phyloP scores from a whole-genome alignment of 202 grass and related monocot genomes.

The Digitaria exilis region DNA sequence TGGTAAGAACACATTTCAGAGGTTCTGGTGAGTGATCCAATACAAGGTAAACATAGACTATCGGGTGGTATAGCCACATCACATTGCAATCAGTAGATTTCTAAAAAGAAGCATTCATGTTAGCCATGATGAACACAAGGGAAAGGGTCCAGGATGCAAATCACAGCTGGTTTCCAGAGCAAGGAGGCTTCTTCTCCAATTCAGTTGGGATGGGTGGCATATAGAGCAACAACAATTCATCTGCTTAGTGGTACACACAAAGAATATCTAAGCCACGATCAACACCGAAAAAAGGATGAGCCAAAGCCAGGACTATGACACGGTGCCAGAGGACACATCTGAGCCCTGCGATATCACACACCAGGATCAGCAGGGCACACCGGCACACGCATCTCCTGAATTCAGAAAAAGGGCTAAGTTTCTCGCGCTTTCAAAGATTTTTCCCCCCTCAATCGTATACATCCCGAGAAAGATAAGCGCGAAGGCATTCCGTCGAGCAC shows the following conservation, averaged over 20 bases:
- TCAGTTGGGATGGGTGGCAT: background rate
- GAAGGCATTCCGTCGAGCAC: conserved; percentile 36
- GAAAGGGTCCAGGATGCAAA: background rate
- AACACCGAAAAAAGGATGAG: background rate
- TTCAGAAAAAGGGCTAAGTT: too few species aligned
- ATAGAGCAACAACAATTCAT: background rate
- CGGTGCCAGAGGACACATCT: background rate
- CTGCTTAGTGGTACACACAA: too few species aligned
- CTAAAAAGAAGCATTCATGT: too few species aligned
- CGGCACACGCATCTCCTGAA: background rate
- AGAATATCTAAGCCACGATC: background rate
- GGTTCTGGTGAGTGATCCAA: background rate
- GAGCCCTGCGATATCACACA: background rate
- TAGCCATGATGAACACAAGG: background rate
- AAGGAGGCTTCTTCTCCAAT: background rate
- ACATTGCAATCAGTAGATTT: background rate
- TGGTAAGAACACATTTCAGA: background rate
- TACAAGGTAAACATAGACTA: background rate
- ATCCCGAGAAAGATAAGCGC: background rate
- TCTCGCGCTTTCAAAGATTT: background rate
- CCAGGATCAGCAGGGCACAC: background rate
- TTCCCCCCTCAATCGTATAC: background rate
- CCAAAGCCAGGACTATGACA: background rate
- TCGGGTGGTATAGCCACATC: background rate
- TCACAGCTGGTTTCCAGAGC: background rate